Conservation (phyloP, 805 yeast genomes). For the Candida sanyiensis region DNA sequence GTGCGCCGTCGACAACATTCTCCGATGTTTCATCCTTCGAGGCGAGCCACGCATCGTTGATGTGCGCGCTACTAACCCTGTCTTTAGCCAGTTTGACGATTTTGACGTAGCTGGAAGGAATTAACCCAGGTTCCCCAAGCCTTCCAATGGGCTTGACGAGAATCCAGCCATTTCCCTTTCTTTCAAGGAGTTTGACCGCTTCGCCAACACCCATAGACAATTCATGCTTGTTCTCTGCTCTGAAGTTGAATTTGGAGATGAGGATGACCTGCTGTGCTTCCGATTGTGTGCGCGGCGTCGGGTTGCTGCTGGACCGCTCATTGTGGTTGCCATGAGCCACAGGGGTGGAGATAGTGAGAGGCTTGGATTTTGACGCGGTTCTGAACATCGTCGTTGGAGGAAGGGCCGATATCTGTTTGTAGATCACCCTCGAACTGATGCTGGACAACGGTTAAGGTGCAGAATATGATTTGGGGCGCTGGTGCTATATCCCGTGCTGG, state of each 20-base stretch:
- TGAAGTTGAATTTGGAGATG: constrained; percentile 41
- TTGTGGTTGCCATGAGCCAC: no score
- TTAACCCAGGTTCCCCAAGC: constrained; percentile 40
- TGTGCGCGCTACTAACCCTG: constrained; percentile 9
- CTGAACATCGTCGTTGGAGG: neutral
- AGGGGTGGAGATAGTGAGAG: constrained; percentile 1
- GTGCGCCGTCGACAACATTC: no score
- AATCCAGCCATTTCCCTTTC: constrained; percentile 49
- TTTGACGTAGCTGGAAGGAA: constrained; percentile 46
- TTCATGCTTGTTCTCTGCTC: constrained; percentile 40
- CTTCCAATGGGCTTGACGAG: constrained; percentile 50
- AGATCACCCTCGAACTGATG: no score
- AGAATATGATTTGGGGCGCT: no score
- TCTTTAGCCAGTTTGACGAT: constrained; percentile 38
- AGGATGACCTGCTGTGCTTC: constrained; percentile 28
- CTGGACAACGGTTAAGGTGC: no score
- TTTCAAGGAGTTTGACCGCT: constrained; percentile 42
- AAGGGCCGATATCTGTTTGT: no score
- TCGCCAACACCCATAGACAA: constrained; percentile 45
- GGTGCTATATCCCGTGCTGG: no score
- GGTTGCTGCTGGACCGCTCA: neutral
- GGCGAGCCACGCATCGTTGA: constrained; percentile 20
- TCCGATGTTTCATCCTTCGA: constrained; percentile 9
- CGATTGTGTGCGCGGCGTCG: constrained; percentile 12
- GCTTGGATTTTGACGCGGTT: constrained; percentile 1